Percentiles rank a stretch among this genome's conserved stretches.
Conservation (phyloP, 768 basidiomycete species). For the Termitomyces sp. region DNA sequence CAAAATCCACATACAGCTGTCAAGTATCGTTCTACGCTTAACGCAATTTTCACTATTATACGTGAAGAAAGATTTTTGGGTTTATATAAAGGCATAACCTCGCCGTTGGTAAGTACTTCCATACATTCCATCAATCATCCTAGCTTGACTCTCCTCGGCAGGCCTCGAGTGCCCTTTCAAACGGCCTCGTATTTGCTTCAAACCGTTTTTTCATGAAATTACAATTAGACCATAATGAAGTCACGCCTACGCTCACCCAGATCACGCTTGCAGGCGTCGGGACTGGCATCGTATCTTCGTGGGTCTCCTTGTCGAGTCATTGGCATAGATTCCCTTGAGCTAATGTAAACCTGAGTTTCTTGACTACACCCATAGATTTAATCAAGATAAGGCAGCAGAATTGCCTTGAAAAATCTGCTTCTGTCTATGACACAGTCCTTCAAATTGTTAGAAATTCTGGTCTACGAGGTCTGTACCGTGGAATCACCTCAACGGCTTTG, state of each 20-base stretch:
- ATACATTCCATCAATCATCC: not conserved
- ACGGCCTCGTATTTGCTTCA: slow-evolving; percentile 81
- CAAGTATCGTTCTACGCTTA: slow-evolving; percentile 57
- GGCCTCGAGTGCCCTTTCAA: slow-evolving; percentile 71
- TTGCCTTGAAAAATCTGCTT: slow-evolving; percentile 38
- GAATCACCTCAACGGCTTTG: slow-evolving; percentile 64
- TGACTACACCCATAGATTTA: slow-evolving; percentile 82
- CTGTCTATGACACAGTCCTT: slow-evolving; percentile 46
- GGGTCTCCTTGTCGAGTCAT: slow-evolving; percentile 23
- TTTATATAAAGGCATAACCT: slow-evolving; percentile 71
- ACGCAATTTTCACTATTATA: slow-evolving; percentile 62
- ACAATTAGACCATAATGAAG: slow-evolving; percentile 42
- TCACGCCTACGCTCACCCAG: slow-evolving; percentile 61
- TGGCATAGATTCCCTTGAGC: not conserved
- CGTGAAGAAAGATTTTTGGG: slow-evolving; percentile 65
- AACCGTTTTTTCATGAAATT: slow-evolving; percentile 75
- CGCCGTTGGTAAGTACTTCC: slow-evolving; percentile 60
- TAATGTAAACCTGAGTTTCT: slow-evolving; percentile 34
- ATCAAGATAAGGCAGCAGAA: slow-evolving; percentile 84
- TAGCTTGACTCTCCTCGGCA: slow-evolving; percentile 18
- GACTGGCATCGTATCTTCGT: slow-evolving; percentile 79
- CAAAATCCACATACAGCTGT: slow-evolving; percentile 56
- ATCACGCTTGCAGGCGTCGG: slow-evolving; percentile 75
- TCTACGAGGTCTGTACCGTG: slow-evolving; percentile 68
- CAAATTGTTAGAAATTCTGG: slow-evolving; percentile 53